A percentile compares a stretch with the other conserved stretches of the same genome.
Conservation (phyloP, 1,284 basidiomycete genomes). For the Apiotrichum mycotoxinovorans region DNA sequence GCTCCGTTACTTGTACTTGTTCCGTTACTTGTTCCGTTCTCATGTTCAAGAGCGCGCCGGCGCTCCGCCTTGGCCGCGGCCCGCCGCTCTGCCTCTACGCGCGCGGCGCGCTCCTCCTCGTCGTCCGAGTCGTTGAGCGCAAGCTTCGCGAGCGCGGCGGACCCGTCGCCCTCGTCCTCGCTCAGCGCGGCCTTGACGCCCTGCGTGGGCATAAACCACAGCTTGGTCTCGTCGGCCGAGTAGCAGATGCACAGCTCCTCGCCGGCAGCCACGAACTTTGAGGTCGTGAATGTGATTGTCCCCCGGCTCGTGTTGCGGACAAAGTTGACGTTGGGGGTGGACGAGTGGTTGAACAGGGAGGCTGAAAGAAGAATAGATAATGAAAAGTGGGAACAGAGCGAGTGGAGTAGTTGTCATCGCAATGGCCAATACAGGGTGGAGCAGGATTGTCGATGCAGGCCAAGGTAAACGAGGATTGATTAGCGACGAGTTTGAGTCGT, state of each 20-base stretch:
- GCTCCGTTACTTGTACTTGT: neutral
- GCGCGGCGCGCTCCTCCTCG: slow-evolving; percentile 7
- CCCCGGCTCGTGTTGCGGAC: slow-evolving; percentile 27
- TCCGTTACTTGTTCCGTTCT: neutral
- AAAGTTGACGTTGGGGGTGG: slow-evolving; percentile 49
- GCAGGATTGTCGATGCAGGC: neutral
- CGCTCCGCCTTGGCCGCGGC: slow-evolving; percentile 7
- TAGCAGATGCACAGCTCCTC: slow-evolving; percentile 49
- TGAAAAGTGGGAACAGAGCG: too few species aligned
- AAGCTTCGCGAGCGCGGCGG: slow-evolving; percentile 4
- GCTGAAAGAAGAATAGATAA: slow-evolving; percentile 30
- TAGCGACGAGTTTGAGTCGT: neutral
- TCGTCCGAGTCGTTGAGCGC: slow-evolving; percentile 6
- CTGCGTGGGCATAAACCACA: slow-evolving; percentile 42
- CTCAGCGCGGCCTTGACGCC: neutral
- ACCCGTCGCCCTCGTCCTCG: slow-evolving; percentile 16
- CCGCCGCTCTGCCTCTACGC: neutral
- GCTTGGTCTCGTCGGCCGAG: slow-evolving; percentile 46
- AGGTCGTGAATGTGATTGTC: slow-evolving; percentile 40
- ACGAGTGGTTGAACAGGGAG: slow-evolving; percentile 51
- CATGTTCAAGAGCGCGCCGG: neutral
- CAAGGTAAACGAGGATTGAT: neutral
- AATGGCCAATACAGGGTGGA: too few species aligned
- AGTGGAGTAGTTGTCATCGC: too few species aligned
- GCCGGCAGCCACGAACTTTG: slow-evolving; percentile 26